Base-by-base conservation (phyloP, 1,139 yeast genomes). In the Debaryomyces fabryi region DNA sequence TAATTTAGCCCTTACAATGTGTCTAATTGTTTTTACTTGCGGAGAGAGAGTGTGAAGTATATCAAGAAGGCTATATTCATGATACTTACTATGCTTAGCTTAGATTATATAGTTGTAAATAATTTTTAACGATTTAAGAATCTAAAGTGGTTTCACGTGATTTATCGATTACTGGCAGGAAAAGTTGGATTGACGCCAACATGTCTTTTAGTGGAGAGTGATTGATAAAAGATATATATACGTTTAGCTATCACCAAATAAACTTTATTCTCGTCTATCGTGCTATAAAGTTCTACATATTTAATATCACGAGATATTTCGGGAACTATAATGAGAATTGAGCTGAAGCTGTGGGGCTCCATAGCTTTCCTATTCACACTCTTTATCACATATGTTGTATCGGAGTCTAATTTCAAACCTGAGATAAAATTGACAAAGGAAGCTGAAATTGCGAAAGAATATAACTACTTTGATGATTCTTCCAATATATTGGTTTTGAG, bases 381-480 rank as follows among this genome's bases (percentile, higher is more conserved):
- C 44, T 29, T 33, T 37, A 15, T 16, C 18, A 27, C 16, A 16
- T 21, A 29, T 9, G 42, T 41, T 20, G 34, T 46, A 23, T 50
- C 55, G 27, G 55, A 47, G 21, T 53, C 53, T 12, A 68, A 57
- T 18, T 64, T 51, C 43, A 48, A 57, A 13, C 72, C 71, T 2
- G 54, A 55, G 13, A 53, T 67, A 20, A 45, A 57, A 4, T 33
- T 52, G 27, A 49, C 42, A 3, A 54, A 52, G 29, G 48, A 54
- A 30, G 50, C 54, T 1, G 37, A 44, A 6, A 47, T 52, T 5
- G 55, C 67, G 3, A 55, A 62, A 9, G 56, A 51, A 6, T 50
- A 69, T 2, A 45, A 68, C 5, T 83, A 81, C 56, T 80, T 84
- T 54, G 86, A 83, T 54, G 88, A 83, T 58, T 79, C 87, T 0